Percentiles rank a stretch among this genome's conserved stretches.
Evolutionary conservation across 2,329 filamentous ascomycete genomes (phyloP).

Genomic region (Colletotrichum euphorbiae): DNA sequence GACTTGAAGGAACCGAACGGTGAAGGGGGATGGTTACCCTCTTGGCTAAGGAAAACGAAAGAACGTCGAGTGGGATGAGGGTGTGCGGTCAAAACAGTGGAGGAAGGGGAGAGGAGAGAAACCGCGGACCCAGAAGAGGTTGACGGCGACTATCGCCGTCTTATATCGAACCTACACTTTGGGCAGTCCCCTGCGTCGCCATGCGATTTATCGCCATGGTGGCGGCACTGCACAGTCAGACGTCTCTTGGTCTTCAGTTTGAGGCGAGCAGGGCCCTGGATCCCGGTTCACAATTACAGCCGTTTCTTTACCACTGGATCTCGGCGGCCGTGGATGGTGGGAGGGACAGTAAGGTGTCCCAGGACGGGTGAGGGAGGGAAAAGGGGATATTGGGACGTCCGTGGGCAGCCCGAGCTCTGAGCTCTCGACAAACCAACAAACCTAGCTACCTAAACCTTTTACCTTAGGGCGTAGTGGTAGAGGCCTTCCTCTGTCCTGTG

Average conservation of each 20-base stretch:
- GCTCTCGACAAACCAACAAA: constrained; percentile 36
- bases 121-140: constrained; percentile 21
- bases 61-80: constrained; percentile 29
- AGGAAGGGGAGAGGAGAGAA: constrained; percentile 11
- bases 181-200: constrained; percentile 34
- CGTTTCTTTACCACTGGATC: constrained; percentile 27
- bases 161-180: constrained; percentile 40
- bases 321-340: constrained; percentile 16
- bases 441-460: constrained; percentile 18
- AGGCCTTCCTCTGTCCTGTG: not conserved
- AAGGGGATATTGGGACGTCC: constrained; percentile 33
- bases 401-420: constrained; percentile 39
- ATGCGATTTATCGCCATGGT: constrained; percentile 34
- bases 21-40: constrained; percentile 13
- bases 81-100: constrained; percentile 33
- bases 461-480: not conserved
- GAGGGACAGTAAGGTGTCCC: constrained; percentile 11
- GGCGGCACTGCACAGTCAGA: constrained; percentile 27
- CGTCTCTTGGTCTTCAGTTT: constrained; percentile 26
- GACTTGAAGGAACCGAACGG: constrained; percentile 21
- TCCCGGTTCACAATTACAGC: constrained; percentile 23
- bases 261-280: constrained; percentile 28
- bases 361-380: not conserved
- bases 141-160: constrained; percentile 34
- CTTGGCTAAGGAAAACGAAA: constrained; percentile 16